Base-by-base conservation (phyloP, 2,329 filamentous ascomycete genomes). In the Fusarium nelsonii region DNA sequence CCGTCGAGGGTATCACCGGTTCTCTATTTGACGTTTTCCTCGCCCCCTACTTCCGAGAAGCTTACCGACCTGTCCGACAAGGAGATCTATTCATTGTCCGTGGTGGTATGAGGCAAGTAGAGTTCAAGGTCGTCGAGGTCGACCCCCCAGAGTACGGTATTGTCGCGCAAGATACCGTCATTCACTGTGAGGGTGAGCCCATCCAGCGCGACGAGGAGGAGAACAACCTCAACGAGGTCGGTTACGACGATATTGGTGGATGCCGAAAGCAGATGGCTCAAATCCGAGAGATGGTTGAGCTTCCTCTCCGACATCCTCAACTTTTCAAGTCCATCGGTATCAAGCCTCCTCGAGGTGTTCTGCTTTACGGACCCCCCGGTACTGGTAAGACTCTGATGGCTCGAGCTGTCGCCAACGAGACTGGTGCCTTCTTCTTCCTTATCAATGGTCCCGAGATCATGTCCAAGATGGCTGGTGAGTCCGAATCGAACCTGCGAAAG, bases 281-380 rank as follows among this genome's bases (percentile, higher is more conserved):
- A 86, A 97, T 99, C 76, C 93, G 96, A 80, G 96, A 99, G 82
- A 90, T 99, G 87, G 96, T 99, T 71, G 96, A 99, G 87, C 87
- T 99, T 74, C 96, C 96, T 66, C 88, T 99, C 67, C 91, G 96
- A 78, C 96, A 99, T 83, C 96, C 96, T 65, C 96, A 98, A 82
- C 91, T 99, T 51, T 99, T 99, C 92, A 99, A 98, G 88, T 98
- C 95, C 40, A 98, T 99, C 78, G 96, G 96, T 89, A 97, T 99
- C 85, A 99, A 99, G 89, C 96, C 96, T 58, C 96, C 96, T 45
- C 94, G 96, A 78, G 96, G 96, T 90, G 97, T 98, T 78, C 88
- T 99, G 78, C 93, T 99, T 78, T 95, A 92, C 81, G 96, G 96
- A 71, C 96, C 96, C 77, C 96, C 96, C 12, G 96, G 96, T 92